phyloP scores from a whole-genome alignment of 2,329 filamentous ascomycete species.

The Exophiala aquamarina region DNA sequence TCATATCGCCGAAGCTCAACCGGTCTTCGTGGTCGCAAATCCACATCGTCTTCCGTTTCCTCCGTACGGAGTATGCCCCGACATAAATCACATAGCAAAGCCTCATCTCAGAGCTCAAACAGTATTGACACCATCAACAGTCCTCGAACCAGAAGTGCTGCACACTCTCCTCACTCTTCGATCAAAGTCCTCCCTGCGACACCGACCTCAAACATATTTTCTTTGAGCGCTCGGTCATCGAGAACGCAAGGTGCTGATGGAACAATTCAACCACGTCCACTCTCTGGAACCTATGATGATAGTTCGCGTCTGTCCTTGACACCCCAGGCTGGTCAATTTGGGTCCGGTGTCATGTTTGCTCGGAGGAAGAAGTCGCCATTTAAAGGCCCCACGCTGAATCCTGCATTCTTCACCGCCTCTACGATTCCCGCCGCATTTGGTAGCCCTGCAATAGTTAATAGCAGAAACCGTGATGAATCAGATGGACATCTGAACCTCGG shows the following conservation, averaged over 20 bases:
- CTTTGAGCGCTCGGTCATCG: conserved; percentile 81
- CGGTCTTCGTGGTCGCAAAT: conserved; percentile 87
- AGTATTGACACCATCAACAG: conserved; percentile 68
- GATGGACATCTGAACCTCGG: conserved; percentile 27
- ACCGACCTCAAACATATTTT: conserved; percentile 73
- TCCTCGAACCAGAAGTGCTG: conserved; percentile 65
- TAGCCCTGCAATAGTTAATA: conserved; percentile 34
- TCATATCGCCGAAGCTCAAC: conserved; percentile 79
- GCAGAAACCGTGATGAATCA: conserved; percentile 29
- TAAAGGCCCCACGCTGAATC: conserved; percentile 45
- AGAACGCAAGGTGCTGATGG: conserved; percentile 46
- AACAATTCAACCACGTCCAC: conserved; percentile 7
- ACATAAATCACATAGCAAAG: conserved; percentile 87
- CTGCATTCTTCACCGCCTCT: conserved; percentile 34
- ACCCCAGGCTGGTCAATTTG: conserved; percentile 13
- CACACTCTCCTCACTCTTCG: conserved; percentile 79
- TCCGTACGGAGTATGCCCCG: conserved; percentile 90
- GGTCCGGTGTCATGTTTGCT: conserved; percentile 46
- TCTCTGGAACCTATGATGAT: conserved; percentile 16
- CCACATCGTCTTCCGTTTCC: conserved; percentile 91
- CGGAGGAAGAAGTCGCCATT: conserved; percentile 46
- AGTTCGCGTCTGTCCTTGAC: conserved; percentile 7
- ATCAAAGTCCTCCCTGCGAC: conserved; percentile 95
- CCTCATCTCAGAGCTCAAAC: conserved; percentile 85
- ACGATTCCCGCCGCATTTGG: conserved; percentile 30